phyloP scores from a whole-genome alignment of 768 basidiomycete species.

The Boletus eberwhitei region DNA sequence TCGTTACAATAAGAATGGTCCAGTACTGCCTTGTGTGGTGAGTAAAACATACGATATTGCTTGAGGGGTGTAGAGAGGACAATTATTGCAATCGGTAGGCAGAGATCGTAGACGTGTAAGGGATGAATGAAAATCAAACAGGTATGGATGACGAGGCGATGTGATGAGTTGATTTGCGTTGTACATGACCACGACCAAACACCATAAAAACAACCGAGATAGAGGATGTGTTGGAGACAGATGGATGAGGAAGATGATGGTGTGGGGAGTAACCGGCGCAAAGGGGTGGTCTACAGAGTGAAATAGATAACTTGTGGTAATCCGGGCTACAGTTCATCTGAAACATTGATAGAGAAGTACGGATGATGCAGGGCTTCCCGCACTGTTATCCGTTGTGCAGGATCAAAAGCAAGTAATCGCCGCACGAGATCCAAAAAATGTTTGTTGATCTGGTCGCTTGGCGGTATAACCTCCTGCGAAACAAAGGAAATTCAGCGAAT shows the following conservation, averaged over 20 bases:
- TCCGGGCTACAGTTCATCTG: slow-evolving; percentile 59
- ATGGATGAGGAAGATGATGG: slow-evolving; percentile 22
- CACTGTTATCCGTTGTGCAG: slow-evolving; percentile 82
- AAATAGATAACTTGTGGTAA: slow-evolving; percentile 35
- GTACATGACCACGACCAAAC: slow-evolving; percentile 37
- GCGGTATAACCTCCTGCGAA: slow-evolving; percentile 78
- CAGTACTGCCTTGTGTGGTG: slow-evolving; percentile 13
- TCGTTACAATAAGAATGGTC: slow-evolving; percentile 22
- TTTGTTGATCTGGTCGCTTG: slow-evolving; percentile 66
- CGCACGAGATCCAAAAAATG: slow-evolving; percentile 87
- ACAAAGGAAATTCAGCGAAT: slow-evolving; percentile 4
- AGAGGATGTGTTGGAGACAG: slow-evolving; percentile 23
- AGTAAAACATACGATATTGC: slow-evolving; percentile 32
- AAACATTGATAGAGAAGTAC: slow-evolving; percentile 71
- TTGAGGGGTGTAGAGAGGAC: slow-evolving; percentile 22
- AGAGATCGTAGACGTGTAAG: slow-evolving; percentile 19
- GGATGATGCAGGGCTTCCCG: slow-evolving; percentile 84
- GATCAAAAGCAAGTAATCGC: slow-evolving; percentile 87
- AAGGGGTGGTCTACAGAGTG: slow-evolving; percentile 32
- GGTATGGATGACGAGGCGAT: slow-evolving; percentile 26
- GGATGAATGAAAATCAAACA: slow-evolving; percentile 27
- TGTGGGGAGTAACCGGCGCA: slow-evolving; percentile 19
- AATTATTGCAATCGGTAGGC: slow-evolving; percentile 31
- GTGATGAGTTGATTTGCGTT: slow-evolving; percentile 31
- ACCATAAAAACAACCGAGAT: slow-evolving; percentile 35